Conservation (phyloP, 768 basidiomycete species). For the Russula griseocarnosa region DNA sequence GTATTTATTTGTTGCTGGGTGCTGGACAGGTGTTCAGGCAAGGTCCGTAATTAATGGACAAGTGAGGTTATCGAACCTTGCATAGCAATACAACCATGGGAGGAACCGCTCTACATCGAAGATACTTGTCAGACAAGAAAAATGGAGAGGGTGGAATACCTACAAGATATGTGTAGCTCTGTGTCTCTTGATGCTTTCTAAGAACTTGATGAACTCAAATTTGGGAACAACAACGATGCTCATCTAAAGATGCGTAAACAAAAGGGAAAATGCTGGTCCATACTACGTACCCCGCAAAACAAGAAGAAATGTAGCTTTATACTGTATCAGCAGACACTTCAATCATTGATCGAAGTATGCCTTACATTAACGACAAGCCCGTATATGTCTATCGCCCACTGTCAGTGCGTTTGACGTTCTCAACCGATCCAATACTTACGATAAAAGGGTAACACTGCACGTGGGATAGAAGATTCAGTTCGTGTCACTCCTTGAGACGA, state of each 20-base stretch:
- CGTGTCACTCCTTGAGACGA: background rate
- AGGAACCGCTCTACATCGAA: constrained; percentile 30
- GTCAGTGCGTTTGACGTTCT: constrained; percentile 1
- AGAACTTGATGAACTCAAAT: constrained; percentile 35
- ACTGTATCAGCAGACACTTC: background rate
- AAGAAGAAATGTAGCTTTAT: constrained; percentile 34
- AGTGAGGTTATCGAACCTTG: constrained; percentile 29
- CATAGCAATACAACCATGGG: constrained; percentile 35
- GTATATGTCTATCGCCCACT: constrained; percentile 44
- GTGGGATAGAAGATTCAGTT: constrained; percentile 11
- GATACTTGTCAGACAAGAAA: background rate
- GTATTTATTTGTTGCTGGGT: constrained; percentile 34
- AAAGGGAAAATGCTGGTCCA: background rate
- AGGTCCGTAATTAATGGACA: background rate
- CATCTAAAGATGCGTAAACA: constrained; percentile 26
- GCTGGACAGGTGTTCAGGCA: constrained; percentile 22
- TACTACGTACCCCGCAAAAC: constrained; percentile 30
- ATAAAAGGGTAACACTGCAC: constrained; percentile 32
- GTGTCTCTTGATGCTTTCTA: constrained; percentile 36
- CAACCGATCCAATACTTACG: constrained; percentile 27
- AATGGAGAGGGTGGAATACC: background rate
- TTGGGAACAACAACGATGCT: constrained; percentile 35
- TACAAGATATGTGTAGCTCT: constrained; percentile 36
- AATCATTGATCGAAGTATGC: background rate
- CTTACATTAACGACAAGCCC: constrained; percentile 32